Evolutionary conservation across 208 protist genomes (phyloP).

Genomic region (Acanthamoeba royreba): DNA sequence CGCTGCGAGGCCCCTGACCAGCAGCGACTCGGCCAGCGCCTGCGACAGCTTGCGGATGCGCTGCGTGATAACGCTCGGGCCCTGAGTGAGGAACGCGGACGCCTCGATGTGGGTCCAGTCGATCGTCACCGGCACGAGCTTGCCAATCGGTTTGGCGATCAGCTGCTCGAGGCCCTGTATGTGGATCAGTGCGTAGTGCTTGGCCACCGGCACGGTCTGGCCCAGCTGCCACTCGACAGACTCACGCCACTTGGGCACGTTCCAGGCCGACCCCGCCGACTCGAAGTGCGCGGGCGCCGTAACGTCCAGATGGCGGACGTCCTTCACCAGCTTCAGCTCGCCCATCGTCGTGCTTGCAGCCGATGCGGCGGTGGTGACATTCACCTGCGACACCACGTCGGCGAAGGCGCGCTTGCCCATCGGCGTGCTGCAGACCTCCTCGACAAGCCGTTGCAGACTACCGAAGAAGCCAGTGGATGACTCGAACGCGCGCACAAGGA

Average conservation of each 20-base stretch:
- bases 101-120: neutral
- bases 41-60: neutral
- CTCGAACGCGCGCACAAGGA: neutral
- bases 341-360: no score
- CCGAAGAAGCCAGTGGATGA: neutral
- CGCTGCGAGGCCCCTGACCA: neutral
- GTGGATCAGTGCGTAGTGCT: neutral
- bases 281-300: neutral
- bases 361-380: neutral
- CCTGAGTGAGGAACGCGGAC: neutral
- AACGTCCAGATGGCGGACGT: neutral
- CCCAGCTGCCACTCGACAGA: neutral
- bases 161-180: neutral
- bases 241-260: neutral
- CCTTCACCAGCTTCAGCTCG: neutral
- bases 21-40: neutral
- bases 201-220: neutral
- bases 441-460: neutral
- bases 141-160: neutral
- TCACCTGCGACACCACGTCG: neutral
- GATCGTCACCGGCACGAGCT: neutral
- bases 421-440: neutral
- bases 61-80: neutral
- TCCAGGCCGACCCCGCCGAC: neutral
- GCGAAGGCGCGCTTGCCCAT: neutral